Evolutionary conservation across 2,329 filamentous ascomycete genomes (phyloP), one percentile per base, ranked within the genome.

Genomic region (Pseudopyricularia cyperi): DNA sequence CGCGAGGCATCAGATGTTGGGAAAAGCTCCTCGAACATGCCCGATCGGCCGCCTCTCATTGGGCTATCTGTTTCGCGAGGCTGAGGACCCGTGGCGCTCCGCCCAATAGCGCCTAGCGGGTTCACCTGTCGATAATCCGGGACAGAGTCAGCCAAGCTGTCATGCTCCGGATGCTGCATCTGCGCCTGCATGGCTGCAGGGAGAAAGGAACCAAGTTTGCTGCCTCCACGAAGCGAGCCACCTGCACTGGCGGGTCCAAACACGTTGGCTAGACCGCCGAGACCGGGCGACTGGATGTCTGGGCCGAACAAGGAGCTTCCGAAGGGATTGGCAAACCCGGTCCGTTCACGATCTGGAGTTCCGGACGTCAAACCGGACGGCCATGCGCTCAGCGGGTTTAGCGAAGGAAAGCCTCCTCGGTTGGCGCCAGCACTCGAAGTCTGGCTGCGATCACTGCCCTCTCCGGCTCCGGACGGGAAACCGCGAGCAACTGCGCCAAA

Each of bases 171-270:
- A 3, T 70, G 69, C 54, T 89, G 86, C 85, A 94, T 90, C 65
- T 94, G 88, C 34, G 89, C 87, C 68, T 96, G 90, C 86, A 95
- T 90, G 4, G 85, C 83, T 1, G 82, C 71, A 8, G 91, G 90
- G 62, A 98, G 96, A 24, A 98, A 72, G 1, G 89, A 90, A 2
- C 87, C 86, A 37, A 96, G 74, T 66, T 90, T 94, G 71, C 87
- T 93, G 5, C 80, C 77, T 35, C 89, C 82, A 32, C 87, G 81
- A 46, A 87, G 79, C 50, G 84, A 84, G 50, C 83, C 83, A 7
- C 81, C 76, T 22, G 74, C 71, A 35, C 77, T 71, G 6, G 72
- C 67, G n/a, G 80, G 74, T 5, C 83, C 84, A 63, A 93, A 89
- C 46, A 89, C 39, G 17, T 35, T 76, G 48, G 76, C 81, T 5